Conservation (phyloP, 306 rosid species). For the Cercis canadensis region DNA sequence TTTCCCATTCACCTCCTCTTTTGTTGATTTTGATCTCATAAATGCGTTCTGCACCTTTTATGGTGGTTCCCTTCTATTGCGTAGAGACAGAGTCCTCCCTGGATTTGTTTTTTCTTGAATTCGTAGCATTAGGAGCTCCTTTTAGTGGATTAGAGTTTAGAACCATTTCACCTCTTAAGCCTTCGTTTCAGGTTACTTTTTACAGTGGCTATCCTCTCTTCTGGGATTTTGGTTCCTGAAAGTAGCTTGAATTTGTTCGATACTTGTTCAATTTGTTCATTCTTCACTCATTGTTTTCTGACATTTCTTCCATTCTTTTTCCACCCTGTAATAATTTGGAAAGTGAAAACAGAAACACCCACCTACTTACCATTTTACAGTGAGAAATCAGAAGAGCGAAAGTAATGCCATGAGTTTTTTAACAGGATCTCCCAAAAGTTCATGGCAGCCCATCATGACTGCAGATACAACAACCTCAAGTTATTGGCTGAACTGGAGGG, state of each 20-base stretch:
- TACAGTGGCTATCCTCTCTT: constrained; percentile 27
- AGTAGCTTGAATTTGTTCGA: neutral
- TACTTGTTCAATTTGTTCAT: constrained; percentile 29
- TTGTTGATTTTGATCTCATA: too few relatives aligned
- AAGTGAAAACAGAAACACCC: constrained; percentile 26
- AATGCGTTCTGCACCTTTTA: too few relatives aligned
- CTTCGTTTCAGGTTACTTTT: neutral
- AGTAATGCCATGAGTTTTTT: constrained; percentile 62
- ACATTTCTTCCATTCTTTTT: constrained; percentile 29
- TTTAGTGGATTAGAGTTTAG: too few relatives aligned
- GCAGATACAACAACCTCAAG: constrained; percentile 67
- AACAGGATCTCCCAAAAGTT: constrained; percentile 62
- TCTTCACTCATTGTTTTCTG: constrained; percentile 15
- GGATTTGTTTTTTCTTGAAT: too few relatives aligned
- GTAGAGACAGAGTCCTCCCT: too few relatives aligned
- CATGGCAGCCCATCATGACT: constrained; percentile 84
- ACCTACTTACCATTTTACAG: constrained; percentile 18
- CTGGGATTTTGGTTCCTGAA: neutral
- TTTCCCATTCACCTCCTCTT: constrained; percentile 28
- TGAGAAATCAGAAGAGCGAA: constrained; percentile 28
- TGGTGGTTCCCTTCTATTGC: too few relatives aligned
- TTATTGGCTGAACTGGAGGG: constrained; percentile 96
- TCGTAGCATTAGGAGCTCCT: too few relatives aligned
- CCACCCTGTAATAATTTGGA: constrained; percentile 22
- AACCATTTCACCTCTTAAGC: too few relatives aligned